Evolutionary conservation across 805 yeast genomes (phyloP).

Genomic region (Babjeviella inositovora): DNA sequence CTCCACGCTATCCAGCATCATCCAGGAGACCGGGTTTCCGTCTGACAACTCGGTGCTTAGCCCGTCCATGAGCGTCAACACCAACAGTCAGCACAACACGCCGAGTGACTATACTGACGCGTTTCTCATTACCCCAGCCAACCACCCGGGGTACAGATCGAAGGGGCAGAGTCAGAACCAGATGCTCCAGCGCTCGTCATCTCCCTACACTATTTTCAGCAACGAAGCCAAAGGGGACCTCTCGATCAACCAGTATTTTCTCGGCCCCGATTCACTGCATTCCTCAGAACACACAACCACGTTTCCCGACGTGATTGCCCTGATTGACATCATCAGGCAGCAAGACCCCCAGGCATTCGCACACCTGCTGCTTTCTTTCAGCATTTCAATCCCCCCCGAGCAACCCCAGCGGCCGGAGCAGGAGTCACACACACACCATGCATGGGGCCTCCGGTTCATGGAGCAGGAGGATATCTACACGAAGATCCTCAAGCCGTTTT

Average conservation of each 20-base stretch:
- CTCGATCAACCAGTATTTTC: slow-evolving; percentile 48
- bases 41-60: background rate
- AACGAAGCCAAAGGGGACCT: slow-evolving; percentile 32
- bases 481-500: slow-evolving; percentile 58
- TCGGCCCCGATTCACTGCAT: slow-evolving; percentile 29
- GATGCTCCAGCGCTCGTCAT: no score
- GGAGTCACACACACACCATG: slow-evolving; percentile 1
- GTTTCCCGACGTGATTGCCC: slow-evolving; percentile 44
- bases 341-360: slow-evolving; percentile 22
- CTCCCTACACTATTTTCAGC: no score
- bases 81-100: slow-evolving; percentile 10
- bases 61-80: slow-evolving; percentile 10
- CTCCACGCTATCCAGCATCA: slow-evolving; percentile 48
- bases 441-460: slow-evolving; percentile 24
- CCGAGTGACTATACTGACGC: background rate
- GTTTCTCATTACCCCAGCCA: background rate
- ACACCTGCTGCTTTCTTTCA: no score
- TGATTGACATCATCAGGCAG: slow-evolving; percentile 18
- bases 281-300: slow-evolving; percentile 19
- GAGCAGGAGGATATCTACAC: slow-evolving; percentile 75
- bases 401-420: slow-evolving; percentile 1
- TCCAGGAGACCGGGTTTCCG: slow-evolving; percentile 18
- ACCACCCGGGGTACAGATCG: no score
- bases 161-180: background rate
- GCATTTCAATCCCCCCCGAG: no score